Base-by-base conservation (phyloP, 2,329 filamentous ascomycete species). In the Penicillium sp. region DNA sequence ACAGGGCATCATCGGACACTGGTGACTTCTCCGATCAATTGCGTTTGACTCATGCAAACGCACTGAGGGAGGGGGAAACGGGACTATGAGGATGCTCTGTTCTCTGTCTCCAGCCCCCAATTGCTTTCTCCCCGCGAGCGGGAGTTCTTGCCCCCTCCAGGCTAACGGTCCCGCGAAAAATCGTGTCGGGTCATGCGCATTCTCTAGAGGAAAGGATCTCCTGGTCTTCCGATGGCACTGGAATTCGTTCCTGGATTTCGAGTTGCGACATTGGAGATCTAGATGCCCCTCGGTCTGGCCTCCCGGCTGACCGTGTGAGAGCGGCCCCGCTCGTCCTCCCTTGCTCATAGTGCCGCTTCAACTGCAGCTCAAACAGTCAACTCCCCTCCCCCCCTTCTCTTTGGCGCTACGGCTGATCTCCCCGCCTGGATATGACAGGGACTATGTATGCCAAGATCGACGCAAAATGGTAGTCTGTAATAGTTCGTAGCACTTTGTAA, bases 191-290 rank as follows among this genome's bases (percentile, higher is more conserved):
- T 67, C 63, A 67, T 65, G 66, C 42, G 63, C 43, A 47, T 39
- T 60, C 65, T 53, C 65, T 64, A 64, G 61, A 62, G 65, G 63
- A 62, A 67, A 59, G 55, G 65, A 67, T 67, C 65, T 61, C 56
- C 61, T 51, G 28, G 12, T 41, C 49, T 41, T 35, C 53, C 54
- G 56, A 61, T 35, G n/a, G 28, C 28, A n/a, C 28, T 48, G 45
- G 25, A 12, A 7, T 20, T 14, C 5, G 28, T 49, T 35, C 11
- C 45, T 49, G 31, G 10, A 17, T 48, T 34, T 35, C 34, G 4
- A 41, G 7, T 8, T 47, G 35, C 11, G 17, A 25, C 12, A 34
- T 50, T 54, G 41, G 37, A 31, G 7, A 31, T 52, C 43, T n/a
- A 25, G 22, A 25, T 28, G 14, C 41, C 25, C 14, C 20, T 55